phyloP scores from a whole-genome alignment of 306 rosid genomes.

The Lotus japonicus region DNA sequence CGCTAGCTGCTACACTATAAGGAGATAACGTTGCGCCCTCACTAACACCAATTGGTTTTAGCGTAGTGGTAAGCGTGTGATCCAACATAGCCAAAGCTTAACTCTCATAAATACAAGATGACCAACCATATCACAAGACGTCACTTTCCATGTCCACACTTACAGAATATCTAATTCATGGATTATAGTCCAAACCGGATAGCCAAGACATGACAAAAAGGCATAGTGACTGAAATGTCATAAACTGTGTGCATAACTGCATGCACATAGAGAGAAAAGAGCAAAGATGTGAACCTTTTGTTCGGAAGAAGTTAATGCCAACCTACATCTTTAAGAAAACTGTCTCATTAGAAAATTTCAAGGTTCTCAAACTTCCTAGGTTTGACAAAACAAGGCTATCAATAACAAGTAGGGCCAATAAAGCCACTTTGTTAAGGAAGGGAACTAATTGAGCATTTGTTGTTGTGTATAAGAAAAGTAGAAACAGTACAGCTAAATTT shows the following conservation, averaged over 20 bases:
- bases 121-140: background rate
- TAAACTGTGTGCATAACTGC: background rate
- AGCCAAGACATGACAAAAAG: background rate
- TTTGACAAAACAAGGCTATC: conserved; percentile 8
- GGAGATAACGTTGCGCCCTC: too few species aligned
- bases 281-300: background rate
- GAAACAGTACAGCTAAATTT: background rate
- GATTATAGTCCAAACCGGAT: background rate
- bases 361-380: background rate
- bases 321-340: conserved; percentile 8
- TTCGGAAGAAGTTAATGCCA: conserved; percentile 17
- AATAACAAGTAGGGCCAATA: conserved; percentile 1
- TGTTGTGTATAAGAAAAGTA: background rate
- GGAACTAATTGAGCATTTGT: background rate
- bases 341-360: background rate
- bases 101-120: background rate
- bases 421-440: background rate
- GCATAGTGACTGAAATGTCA: background rate
- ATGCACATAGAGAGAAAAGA: background rate
- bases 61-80: too few species aligned
- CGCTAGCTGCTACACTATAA: too few species aligned
- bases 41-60: too few species aligned
- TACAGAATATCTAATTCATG: background rate
- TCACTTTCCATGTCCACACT: conserved; percentile 1
- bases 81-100: background rate